phyloP scores from a whole-genome alignment of 768 basidiomycete species.

The Pisolithus sp. region DNA sequence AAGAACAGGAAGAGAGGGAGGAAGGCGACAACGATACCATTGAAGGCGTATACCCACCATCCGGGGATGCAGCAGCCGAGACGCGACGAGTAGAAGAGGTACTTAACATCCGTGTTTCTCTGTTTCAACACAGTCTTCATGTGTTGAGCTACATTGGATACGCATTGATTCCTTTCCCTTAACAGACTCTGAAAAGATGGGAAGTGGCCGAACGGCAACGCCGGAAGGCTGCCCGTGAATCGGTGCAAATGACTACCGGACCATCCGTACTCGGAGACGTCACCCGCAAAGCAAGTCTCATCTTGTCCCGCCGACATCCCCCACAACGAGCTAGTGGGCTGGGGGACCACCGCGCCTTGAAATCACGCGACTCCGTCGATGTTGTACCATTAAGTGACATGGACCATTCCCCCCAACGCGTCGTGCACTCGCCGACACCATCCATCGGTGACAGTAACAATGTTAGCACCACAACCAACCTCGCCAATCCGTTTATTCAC shows the following conservation, averaged over 20 bases:
- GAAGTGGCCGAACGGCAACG: conserved; percentile 71
- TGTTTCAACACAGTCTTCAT: conserved; percentile 1
- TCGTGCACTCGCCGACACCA: conserved; percentile 24
- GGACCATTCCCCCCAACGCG: conserved; percentile 28
- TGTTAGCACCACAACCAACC: conserved; percentile 28
- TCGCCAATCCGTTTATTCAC: conserved; percentile 43
- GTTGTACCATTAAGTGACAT: conserved; percentile 50
- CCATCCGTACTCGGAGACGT: conserved; percentile 53
- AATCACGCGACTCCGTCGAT: conserved; percentile 49
- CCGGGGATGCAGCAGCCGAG: conserved; percentile 58
- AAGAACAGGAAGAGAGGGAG: conserved; percentile 14
- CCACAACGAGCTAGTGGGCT: conserved; percentile 29
- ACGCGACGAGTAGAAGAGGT: conserved; percentile 71
- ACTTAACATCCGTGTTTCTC: conserved; percentile 14
- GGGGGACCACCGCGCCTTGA: conserved; percentile 40
- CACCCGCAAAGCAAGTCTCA: conserved; percentile 50
- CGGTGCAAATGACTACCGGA: conserved; percentile 19
- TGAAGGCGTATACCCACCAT: conserved; percentile 53
- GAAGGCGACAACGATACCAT: conserved; percentile 18
- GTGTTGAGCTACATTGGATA: not conserved
- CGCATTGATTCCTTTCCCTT: not conserved
- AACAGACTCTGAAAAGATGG: conserved; percentile 71
- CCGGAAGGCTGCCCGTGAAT: conserved; percentile 66
- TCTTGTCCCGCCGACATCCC: conserved; percentile 44
- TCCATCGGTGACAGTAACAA: conserved; percentile 11